Evolutionary conservation across 352 stramenopile genomes (phyloP).

Genomic region (Phytophthora fragariae): DNA sequence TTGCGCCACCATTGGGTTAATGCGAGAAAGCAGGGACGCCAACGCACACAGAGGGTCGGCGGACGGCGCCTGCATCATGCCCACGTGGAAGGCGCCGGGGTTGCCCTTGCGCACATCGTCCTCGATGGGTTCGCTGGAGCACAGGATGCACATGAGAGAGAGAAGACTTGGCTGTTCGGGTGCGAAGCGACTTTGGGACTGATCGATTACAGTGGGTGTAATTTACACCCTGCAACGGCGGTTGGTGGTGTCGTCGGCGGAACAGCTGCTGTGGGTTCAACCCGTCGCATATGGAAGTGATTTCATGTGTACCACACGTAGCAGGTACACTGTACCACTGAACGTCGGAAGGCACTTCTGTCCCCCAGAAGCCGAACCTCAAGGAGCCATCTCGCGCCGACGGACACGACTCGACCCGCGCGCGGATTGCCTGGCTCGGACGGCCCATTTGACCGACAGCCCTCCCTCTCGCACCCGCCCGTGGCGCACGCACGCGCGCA

Average conservation of each 20-base stretch:
- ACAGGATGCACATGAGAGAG: constrained; percentile 68
- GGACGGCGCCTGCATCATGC: constrained; percentile 87
- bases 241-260: background rate
- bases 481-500: no score
- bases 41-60: constrained; percentile 82
- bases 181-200: constrained; percentile 16
- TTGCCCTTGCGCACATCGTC: constrained; percentile 78
- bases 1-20: no score
- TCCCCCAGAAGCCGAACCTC: constrained; percentile 16
- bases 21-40: constrained; percentile 18
- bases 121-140: constrained; percentile 72
- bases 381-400: constrained; percentile 1
- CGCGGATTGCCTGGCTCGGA: background rate
- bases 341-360: constrained; percentile 28
- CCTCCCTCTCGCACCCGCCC: no score
- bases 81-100: constrained; percentile 80
- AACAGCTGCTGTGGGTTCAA: constrained; percentile 28
- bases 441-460: no score
- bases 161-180: constrained; percentile 3
- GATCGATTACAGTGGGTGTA: no score
- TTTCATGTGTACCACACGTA: background rate
- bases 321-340: constrained; percentile 26
- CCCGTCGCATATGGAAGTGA: constrained; percentile 9
- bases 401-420: constrained; percentile 16
- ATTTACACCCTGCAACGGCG: constrained; percentile 4